Conservation (phyloP, 2,329 filamentous ascomycete species). For the Fusarium sambucinum region DNA sequence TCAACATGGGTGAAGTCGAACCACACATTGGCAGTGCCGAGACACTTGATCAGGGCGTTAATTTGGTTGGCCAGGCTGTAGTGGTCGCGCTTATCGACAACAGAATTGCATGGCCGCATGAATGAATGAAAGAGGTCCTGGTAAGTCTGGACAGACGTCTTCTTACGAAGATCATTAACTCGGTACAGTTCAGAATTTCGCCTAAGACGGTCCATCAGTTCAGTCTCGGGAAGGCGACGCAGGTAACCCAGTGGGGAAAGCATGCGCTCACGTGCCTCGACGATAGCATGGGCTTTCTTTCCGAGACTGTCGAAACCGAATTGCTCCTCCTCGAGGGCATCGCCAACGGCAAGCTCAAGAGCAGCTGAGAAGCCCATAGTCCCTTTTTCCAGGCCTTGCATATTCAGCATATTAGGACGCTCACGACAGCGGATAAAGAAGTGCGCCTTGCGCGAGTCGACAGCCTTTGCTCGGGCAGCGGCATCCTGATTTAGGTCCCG, state of each 20-base stretch:
- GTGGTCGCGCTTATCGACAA: conserved; percentile 69
- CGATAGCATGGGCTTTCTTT: conserved; percentile 65
- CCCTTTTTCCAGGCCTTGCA: conserved; percentile 77
- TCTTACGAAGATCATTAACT: conserved; percentile 63
- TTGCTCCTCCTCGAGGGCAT: conserved; percentile 73
- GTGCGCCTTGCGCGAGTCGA: conserved; percentile 64
- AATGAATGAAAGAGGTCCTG: conserved; percentile 72
- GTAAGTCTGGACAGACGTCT: conserved; percentile 69
- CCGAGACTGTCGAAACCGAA: conserved; percentile 69
- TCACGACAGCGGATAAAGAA: conserved; percentile 71
- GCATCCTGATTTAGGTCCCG: conserved; percentile 61
- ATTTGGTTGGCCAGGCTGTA: conserved; percentile 78
- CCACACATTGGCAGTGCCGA: conserved; percentile 76
- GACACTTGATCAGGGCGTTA: conserved; percentile 72
- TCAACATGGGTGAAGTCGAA: conserved; percentile 80
- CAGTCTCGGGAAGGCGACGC: conserved; percentile 67
- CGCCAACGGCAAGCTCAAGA: conserved; percentile 73
- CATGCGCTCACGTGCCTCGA: conserved; percentile 69
- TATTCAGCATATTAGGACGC: conserved; percentile 77
- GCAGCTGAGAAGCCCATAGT: conserved; percentile 77
- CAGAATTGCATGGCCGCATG: conserved; percentile 67
- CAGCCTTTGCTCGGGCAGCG: conserved; percentile 57
- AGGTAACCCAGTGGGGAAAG: conserved; percentile 66
- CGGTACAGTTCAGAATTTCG: conserved; percentile 68
- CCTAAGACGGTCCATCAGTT: conserved; percentile 69